Conservation (phyloP, 345 rosid species). For the Balakata baccata region DNA sequence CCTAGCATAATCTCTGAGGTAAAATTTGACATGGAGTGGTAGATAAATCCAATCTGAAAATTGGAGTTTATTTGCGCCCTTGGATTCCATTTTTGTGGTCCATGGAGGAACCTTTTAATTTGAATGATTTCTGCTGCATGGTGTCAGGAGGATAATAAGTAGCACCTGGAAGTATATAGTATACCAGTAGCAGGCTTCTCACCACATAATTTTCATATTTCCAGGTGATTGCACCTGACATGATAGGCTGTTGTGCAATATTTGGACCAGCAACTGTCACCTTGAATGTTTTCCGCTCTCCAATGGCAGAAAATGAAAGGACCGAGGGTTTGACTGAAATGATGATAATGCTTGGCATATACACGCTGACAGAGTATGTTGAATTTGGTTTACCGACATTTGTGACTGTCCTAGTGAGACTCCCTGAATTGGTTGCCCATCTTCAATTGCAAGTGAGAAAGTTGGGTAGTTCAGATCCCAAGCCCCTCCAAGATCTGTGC, state of each 20-base stretch:
- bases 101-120: constrained; percentile 19
- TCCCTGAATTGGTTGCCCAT: constrained; percentile 26
- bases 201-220: constrained; percentile 30
- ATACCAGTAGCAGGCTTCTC: constrained; percentile 36
- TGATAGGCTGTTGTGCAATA: constrained; percentile 29
- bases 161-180: constrained; percentile 23
- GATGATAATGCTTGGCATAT: constrained; percentile 18
- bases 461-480: constrained; percentile 51
- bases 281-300: constrained; percentile 30
- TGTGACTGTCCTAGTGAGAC: constrained; percentile 42
- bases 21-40: background rate
- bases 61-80: constrained; percentile 11
- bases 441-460: constrained; percentile 34
- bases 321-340: constrained; percentile 29
- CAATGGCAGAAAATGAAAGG: constrained; percentile 30
- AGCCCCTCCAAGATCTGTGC: constrained; percentile 29
- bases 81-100: constrained; percentile 26
- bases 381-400: constrained; percentile 44
- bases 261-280: constrained; percentile 27
- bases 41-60: background rate
- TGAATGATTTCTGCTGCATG: background rate
- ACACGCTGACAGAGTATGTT: constrained; percentile 24
- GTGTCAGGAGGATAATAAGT: background rate
- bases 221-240: constrained; percentile 37
- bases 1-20: background rate